A percentile compares a stretch with the other conserved stretches of the same genome.
These are phyloP conservation scores for Hyaloscypha hepaticicola DNA, from an alignment of 495 filamentous ascomycete genomes.

Conservation along the genomic window DNA sequence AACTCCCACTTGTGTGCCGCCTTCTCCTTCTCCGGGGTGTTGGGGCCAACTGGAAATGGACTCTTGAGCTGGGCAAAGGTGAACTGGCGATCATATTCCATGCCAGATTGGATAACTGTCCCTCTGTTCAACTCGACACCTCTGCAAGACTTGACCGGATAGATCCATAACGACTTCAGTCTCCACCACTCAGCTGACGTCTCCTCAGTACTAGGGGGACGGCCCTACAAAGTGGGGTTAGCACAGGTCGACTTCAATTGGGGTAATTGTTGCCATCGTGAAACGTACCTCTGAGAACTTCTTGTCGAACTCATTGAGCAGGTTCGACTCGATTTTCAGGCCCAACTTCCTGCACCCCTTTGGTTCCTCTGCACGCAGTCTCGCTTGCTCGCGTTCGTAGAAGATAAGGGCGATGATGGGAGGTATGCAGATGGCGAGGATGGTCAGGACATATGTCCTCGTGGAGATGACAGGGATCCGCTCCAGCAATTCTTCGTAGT, in stretches of 20 bases:
- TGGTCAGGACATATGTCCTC: constrained; percentile 46
- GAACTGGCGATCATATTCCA: constrained; percentile 84
- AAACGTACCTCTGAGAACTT: constrained; percentile 25
- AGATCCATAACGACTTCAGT: constrained; percentile 81
- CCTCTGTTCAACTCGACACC: constrained; percentile 71
- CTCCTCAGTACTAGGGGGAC: constrained; percentile 30
- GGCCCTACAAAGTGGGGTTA: constrained; percentile 12
- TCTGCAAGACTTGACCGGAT: constrained; percentile 84
- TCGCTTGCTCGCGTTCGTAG: constrained; percentile 31
- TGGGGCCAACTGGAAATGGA: constrained; percentile 44
- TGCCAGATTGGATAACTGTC: constrained; percentile 66
- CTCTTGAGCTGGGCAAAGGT: constrained; percentile 65
- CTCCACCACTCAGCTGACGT: constrained; percentile 43
- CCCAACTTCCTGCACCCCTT: constrained; percentile 49
- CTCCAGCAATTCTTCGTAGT: constrained; percentile 25
- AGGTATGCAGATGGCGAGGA: constrained; percentile 47
- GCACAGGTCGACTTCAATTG: neutral
- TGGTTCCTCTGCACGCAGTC: constrained; percentile 37
- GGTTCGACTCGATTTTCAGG: constrained; percentile 39
- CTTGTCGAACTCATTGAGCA: constrained; percentile 39
- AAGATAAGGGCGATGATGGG: constrained; percentile 34
- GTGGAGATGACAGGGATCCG: constrained; percentile 38
- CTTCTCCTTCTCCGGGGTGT: constrained; percentile 42
- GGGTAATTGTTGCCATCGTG: neutral
- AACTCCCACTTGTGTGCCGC: constrained; percentile 66